phyloP scores from a whole-genome alignment of 805 yeast species.

The Saturnispora kantuleensis region DNA sequence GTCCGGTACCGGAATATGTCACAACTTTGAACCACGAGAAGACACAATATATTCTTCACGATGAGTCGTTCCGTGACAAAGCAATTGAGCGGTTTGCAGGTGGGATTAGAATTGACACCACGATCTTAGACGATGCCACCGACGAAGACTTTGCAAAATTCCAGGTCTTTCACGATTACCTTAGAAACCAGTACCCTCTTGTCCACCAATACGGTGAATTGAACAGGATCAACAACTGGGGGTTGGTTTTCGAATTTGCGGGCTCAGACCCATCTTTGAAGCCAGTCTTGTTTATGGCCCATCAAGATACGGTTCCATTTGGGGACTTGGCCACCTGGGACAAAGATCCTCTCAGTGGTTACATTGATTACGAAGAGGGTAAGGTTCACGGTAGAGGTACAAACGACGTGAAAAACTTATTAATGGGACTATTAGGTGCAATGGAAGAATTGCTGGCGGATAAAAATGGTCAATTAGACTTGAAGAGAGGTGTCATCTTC shows the following conservation, averaged over 20 bases:
- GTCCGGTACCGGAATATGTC: constrained; percentile 31
- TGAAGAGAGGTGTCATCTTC: constrained; percentile 46
- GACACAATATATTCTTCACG: constrained; percentile 25
- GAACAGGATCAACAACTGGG: constrained; percentile 50
- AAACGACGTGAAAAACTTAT: constrained; percentile 60
- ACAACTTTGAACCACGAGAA: constrained; percentile 10
- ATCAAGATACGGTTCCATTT: constrained; percentile 75
- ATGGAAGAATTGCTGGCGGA: constrained; percentile 39
- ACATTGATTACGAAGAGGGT: constrained; percentile 47
- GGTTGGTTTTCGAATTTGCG: constrained; percentile 52
- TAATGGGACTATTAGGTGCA: constrained; percentile 59
- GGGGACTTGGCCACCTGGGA: constrained; percentile 52
- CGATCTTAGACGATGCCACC: constrained; percentile 22
- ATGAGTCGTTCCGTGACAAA: constrained; percentile 23
- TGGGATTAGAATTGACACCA: constrained; percentile 46
- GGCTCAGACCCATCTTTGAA: constrained; percentile 44
- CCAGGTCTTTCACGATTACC: constrained; percentile 14
- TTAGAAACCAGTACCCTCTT: constrained; percentile 36
- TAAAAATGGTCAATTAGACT: constrained; percentile 37
- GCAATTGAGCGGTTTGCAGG: constrained; percentile 36
- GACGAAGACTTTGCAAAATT: constrained; percentile 17
- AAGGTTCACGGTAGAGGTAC: constrained; percentile 70
- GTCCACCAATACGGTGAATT: constrained; percentile 37
- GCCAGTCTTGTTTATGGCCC: constrained; percentile 65
- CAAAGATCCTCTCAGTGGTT: constrained; percentile 55